Conservation (phyloP, 2,329 filamentous ascomycete genomes). For the Monilinia vaccinii-corymbosi region DNA sequence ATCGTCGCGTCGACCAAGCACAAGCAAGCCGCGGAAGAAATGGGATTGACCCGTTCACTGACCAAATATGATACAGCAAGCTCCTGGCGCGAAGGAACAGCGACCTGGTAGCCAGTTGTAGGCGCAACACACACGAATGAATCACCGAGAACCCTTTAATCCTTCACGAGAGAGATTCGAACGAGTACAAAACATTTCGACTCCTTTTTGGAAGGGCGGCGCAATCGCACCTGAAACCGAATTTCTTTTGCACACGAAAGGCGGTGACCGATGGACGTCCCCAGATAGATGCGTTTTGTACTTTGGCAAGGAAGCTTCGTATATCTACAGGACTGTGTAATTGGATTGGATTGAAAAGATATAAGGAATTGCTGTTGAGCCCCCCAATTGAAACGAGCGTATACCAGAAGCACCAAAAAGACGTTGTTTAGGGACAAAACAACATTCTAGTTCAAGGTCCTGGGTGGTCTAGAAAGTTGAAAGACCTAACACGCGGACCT, state of each 20-base stretch:
- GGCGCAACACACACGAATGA: not conserved
- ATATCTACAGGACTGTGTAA: not conserved
- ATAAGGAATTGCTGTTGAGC: constrained; percentile 4
- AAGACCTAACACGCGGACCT: not conserved
- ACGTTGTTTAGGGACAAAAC: not conserved
- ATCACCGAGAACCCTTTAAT: constrained; percentile 27
- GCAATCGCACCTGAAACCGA: constrained; percentile 23
- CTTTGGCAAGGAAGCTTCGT: constrained; percentile 6
- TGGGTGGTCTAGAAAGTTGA: not conserved
- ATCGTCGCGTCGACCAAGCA: not conserved
- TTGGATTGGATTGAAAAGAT: constrained; percentile 3
- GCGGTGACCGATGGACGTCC: constrained; percentile 16
- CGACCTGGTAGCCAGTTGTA: constrained; percentile 20
- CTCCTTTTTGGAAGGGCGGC: constrained; percentile 17
- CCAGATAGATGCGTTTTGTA: not conserved
- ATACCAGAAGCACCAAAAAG: not conserved
- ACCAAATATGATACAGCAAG: constrained; percentile 28
- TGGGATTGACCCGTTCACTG: constrained; percentile 22
- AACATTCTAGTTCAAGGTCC: not conserved
- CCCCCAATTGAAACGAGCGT: constrained; percentile 10
- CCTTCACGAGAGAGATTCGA: constrained; percentile 28
- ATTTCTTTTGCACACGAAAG: constrained; percentile 13
- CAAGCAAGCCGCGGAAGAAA: constrained; percentile 8
- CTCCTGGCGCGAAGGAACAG: constrained; percentile 18
- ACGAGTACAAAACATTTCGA: constrained; percentile 29